Conservation (phyloP, 2,329 filamentous ascomycete genomes). For the Calonectria crousiana region DNA sequence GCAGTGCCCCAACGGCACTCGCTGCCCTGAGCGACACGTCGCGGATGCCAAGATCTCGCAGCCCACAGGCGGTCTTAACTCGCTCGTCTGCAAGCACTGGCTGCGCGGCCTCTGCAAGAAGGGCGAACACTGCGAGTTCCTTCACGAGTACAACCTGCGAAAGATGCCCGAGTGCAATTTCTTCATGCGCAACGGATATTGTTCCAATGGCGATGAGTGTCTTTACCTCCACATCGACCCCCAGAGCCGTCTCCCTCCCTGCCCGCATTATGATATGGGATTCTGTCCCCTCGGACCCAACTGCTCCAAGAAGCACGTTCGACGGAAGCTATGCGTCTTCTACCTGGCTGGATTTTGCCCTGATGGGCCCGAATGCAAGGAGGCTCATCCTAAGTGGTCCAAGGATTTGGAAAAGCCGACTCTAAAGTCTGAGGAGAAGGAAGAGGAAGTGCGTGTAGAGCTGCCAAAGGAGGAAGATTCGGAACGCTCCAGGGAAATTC, state of each 20-base stretch:
- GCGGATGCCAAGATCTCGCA: conserved; percentile 52
- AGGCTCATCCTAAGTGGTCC: conserved; percentile 86
- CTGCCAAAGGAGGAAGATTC: conserved; percentile 52
- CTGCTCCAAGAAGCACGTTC: conserved; percentile 90
- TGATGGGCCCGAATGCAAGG: conserved; percentile 79
- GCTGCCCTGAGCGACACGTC: conserved; percentile 87
- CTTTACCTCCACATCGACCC: conserved; percentile 92
- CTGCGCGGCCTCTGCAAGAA: conserved; percentile 98
- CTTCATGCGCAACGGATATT: conserved; percentile 93
- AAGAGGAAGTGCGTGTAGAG: conserved; percentile 54
- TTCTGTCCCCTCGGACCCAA: conserved; percentile 92
- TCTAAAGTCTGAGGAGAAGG: conserved; percentile 75
- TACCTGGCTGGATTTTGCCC: conserved; percentile 97
- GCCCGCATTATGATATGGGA: conserved; percentile 92
- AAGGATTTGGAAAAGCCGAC: conserved; percentile 81
- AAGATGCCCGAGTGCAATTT: conserved; percentile 99
- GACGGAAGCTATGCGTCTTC: conserved; percentile 82
- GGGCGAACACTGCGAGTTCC: conserved; percentile 94
- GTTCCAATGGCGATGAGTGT: conserved; percentile 96
- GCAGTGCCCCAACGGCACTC: conserved; percentile 86
- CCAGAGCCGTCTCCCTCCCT: conserved; percentile 81
- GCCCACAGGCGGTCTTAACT: conserved; percentile 73
- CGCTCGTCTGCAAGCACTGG: conserved; percentile 98
- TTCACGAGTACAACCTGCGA: conserved; percentile 98
- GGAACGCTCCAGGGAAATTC: conserved; percentile 51